Conservation (phyloP, 2,329 filamentous ascomycete species). For the Phialophora expanda region DNA sequence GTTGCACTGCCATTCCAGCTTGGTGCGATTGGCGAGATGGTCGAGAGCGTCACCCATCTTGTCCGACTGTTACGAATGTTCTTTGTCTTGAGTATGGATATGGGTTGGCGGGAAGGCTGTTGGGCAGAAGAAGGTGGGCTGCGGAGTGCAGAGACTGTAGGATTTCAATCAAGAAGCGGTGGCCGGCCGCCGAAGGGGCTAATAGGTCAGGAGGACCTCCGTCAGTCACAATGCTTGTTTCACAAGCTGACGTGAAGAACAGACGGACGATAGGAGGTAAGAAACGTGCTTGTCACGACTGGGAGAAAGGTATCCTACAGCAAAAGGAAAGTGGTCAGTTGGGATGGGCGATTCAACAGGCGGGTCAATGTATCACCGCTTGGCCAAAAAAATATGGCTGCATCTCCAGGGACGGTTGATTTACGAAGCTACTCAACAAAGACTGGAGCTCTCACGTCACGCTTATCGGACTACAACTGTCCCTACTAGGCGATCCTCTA, state of each 20-base stretch:
- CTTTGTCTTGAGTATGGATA: background rate
- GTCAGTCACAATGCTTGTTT: slow-evolving; percentile 21
- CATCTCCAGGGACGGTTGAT: slow-evolving; percentile 25
- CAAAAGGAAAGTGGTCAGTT: slow-evolving; percentile 5
- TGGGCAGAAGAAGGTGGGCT: slow-evolving; percentile 3
- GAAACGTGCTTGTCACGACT: slow-evolving; percentile 9
- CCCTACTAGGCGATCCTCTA: slow-evolving; percentile 13
- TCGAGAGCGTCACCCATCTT: slow-evolving; percentile 76
- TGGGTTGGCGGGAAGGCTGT: slow-evolving; percentile 3
- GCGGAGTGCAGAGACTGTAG: slow-evolving; percentile 10
- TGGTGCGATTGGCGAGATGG: slow-evolving; percentile 79
- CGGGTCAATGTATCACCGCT: slow-evolving; percentile 22
- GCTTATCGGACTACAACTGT: slow-evolving; percentile 25
- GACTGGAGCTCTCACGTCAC: slow-evolving; percentile 37
- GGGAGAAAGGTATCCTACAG: background rate
- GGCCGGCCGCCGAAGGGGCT: slow-evolving; percentile 22
- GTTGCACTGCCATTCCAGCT: slow-evolving; percentile 72
- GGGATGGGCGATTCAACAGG: slow-evolving; percentile 7
- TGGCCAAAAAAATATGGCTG: slow-evolving; percentile 29
- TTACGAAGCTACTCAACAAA: background rate
- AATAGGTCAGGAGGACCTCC: slow-evolving; percentile 2
- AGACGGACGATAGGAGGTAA: background rate
- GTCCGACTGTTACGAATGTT: slow-evolving; percentile 8
- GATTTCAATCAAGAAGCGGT: slow-evolving; percentile 22
- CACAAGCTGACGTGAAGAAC: background rate